These are phyloP conservation scores for Calonectria crousiana DNA, from an alignment of 2,329 filamentous ascomycete genomes.

Conservation along the genomic window DNA sequence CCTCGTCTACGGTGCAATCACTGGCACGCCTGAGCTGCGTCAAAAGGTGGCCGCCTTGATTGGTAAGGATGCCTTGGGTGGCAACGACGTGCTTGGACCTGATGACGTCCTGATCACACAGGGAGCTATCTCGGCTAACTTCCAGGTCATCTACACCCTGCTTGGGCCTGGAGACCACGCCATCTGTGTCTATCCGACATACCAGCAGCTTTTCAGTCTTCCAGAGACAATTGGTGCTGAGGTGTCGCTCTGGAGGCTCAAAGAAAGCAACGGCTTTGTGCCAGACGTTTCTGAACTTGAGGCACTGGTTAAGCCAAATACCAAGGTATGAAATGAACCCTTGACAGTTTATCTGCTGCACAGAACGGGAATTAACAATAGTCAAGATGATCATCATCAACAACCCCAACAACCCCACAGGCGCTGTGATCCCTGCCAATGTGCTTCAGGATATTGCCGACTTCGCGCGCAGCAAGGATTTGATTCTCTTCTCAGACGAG, in stretches of 20 bases:
- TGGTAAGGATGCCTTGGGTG: constrained; percentile 63
- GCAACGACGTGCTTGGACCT: constrained; percentile 46
- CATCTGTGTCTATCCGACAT: constrained; percentile 88
- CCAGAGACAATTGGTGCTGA: constrained; percentile 81
- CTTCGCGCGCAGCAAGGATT: constrained; percentile 12
- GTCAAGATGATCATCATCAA: constrained; percentile 26
- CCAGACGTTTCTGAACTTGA: constrained; percentile 77
- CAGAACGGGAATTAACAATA: neutral
- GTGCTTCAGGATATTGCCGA: constrained; percentile 13
- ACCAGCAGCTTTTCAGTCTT: constrained; percentile 85
- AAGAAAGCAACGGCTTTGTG: constrained; percentile 73
- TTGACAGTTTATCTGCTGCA: too few species aligned
- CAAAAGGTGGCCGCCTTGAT: constrained; percentile 70
- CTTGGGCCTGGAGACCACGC: constrained; percentile 81
- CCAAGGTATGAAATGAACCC: constrained; percentile 66
- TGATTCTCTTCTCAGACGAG: constrained; percentile 23
- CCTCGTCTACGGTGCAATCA: constrained; percentile 82
- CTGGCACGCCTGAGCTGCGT: constrained; percentile 74
- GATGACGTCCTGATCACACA: constrained; percentile 82
- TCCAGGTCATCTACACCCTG: constrained; percentile 80
- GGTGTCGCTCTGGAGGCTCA: constrained; percentile 81
- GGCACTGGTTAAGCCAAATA: constrained; percentile 74
- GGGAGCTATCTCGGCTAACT: constrained; percentile 88
- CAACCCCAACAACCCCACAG: constrained; percentile 24
- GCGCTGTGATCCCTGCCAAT: constrained; percentile 1